Evolutionary conservation across 2,329 filamentous ascomycete species (phyloP).

Genomic region (Talaromyces sp.): DNA sequence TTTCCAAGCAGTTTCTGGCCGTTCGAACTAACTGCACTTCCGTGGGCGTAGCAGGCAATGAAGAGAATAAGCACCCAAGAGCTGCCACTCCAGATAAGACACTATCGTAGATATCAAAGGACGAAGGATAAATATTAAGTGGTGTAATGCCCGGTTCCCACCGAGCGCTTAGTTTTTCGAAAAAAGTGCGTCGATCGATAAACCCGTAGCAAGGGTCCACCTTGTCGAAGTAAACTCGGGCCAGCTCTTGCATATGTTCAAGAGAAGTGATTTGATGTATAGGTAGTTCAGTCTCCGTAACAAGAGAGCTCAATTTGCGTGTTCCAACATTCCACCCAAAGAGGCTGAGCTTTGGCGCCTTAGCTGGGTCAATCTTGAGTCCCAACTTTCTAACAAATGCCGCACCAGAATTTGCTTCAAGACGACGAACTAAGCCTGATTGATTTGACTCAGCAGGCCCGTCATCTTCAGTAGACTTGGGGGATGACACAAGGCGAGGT

Average conservation of each 20-base stretch:
- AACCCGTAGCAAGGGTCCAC: constrained; percentile 58
- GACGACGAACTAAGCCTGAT: constrained; percentile 29
- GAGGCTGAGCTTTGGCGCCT: constrained; percentile 54
- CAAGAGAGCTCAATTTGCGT: constrained; percentile 24
- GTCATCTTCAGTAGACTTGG: background rate
- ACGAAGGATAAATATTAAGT: no score
- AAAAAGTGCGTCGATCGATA: constrained; percentile 33
- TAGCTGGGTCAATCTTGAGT: constrained; percentile 55
- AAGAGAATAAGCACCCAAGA: constrained; percentile 55
- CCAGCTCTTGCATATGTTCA: constrained; percentile 49
- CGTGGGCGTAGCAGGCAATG: constrained; percentile 40
- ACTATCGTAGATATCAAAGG: constrained; percentile 43
- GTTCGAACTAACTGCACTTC: constrained; percentile 53
- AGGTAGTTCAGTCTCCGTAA: constrained; percentile 17
- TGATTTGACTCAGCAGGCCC: constrained; percentile 5
- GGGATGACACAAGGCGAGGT: background rate
- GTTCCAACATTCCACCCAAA: constrained; percentile 58
- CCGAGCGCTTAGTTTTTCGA: constrained; percentile 23
- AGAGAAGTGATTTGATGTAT: constrained; percentile 52
- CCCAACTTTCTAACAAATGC: constrained; percentile 58
- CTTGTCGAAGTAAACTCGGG: constrained; percentile 54
- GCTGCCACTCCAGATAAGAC: constrained; percentile 57
- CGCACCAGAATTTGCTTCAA: constrained; percentile 59
- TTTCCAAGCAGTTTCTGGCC: constrained; percentile 49
- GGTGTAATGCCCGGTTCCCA: constrained; percentile 24